Conservation (phyloP, 2,329 filamentous ascomycete species). For the Zymoseptoria passerinii region DNA sequence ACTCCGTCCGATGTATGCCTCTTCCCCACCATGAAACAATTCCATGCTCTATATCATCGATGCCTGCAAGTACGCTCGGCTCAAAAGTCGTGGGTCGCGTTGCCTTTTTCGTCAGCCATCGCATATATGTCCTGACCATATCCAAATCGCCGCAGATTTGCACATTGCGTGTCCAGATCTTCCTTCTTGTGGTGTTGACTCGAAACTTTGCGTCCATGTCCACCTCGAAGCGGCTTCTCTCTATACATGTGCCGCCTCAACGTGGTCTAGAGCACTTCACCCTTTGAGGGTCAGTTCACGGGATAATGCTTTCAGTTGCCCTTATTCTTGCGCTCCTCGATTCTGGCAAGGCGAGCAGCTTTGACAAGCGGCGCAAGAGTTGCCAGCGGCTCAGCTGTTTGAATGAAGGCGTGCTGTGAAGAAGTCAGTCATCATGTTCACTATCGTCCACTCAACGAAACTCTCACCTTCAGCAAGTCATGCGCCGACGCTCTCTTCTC, state of each 20-base stretch:
- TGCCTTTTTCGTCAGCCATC: neutral
- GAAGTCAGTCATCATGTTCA: constrained; percentile 13
- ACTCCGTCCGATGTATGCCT: neutral
- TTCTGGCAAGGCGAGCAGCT: constrained; percentile 74
- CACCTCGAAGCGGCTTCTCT: neutral
- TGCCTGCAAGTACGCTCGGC: neutral
- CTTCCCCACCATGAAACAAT: neutral
- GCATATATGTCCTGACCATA: neutral
- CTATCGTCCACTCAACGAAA: constrained; percentile 13
- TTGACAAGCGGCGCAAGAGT: constrained; percentile 81
- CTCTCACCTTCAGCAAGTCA: constrained; percentile 80
- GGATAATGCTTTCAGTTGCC: constrained; percentile 23
- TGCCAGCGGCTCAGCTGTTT: constrained; percentile 45
- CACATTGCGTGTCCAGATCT: neutral
- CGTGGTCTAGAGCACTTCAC: neutral
- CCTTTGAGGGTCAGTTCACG: neutral
- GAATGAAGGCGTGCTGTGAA: constrained; percentile 41
- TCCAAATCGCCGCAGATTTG: neutral
- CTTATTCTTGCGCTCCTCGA: constrained; percentile 58
- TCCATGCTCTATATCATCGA: neutral
- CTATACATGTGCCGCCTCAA: neutral
- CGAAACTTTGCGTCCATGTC: neutral
- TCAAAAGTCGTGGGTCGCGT: neutral
- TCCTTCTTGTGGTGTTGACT: neutral
- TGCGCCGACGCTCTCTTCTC: constrained; percentile 94